phyloP scores from a whole-genome alignment of 768 basidiomycete genomes.

The Trametes coccinea region DNA sequence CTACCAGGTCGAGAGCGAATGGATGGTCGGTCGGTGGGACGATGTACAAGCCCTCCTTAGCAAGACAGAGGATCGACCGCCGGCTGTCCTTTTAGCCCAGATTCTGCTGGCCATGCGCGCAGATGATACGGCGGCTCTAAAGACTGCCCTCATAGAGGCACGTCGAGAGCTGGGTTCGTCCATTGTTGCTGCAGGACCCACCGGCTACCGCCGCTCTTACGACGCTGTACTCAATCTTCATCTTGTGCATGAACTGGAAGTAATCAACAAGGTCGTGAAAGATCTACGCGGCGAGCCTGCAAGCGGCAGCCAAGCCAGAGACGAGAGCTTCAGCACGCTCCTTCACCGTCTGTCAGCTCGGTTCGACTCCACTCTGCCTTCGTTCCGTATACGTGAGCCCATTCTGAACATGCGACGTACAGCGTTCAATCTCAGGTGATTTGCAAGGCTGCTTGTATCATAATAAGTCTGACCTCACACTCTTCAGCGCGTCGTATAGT shows the following conservation, averaged over 20 bases:
- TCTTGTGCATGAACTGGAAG: constrained; percentile 80
- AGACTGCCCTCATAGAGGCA: constrained; percentile 58
- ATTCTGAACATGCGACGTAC: constrained; percentile 88
- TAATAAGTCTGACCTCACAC: too few species aligned
- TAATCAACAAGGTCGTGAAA: constrained; percentile 51
- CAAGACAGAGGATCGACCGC: constrained; percentile 47
- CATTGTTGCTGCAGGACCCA: constrained; percentile 76
- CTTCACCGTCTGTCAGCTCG: constrained; percentile 58
- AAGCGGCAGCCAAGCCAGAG: constrained; percentile 32
- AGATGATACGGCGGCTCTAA: constrained; percentile 47
- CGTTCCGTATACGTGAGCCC: constrained; percentile 86
- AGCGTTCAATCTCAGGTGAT: constrained; percentile 63
- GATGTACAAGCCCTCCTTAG: constrained; percentile 68
- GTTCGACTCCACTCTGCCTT: constrained; percentile 77
- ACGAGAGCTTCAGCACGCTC: constrained; percentile 39
- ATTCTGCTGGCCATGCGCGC: constrained; percentile 78
- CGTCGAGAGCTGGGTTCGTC: constrained; percentile 74
- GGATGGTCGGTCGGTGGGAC: constrained; percentile 94
- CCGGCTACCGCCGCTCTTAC: constrained; percentile 85
- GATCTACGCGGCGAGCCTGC: constrained; percentile 35
- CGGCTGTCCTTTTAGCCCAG: constrained; percentile 73
- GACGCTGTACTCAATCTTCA: constrained; percentile 86
- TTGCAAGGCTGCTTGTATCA: not conserved
- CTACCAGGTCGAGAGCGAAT: constrained; percentile 91
- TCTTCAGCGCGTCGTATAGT: not conserved